These are phyloP conservation scores for Trapa bicornis DNA, from an alignment of 345 rosid species.

Conservation along the genomic window DNA sequence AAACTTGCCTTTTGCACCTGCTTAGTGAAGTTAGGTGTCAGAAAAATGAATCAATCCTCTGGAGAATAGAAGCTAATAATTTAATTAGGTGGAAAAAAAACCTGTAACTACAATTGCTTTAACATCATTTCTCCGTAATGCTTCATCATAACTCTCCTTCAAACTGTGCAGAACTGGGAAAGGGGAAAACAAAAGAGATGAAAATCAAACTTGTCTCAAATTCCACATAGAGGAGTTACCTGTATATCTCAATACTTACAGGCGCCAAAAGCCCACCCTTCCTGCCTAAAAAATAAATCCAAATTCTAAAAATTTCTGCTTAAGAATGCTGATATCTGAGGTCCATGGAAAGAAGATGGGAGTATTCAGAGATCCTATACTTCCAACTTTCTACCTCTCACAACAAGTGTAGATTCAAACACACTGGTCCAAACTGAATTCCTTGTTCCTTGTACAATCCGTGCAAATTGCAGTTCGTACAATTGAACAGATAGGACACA, in stretches of 20 bases:
- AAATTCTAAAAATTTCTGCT: neutral
- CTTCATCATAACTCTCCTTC: conserved; percentile 65
- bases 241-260: neutral
- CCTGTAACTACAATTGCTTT: conserved; percentile 92
- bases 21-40: conserved; percentile 10
- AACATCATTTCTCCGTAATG: conserved; percentile 73
- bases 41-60: neutral
- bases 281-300: neutral
- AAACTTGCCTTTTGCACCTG: conserved; percentile 86
- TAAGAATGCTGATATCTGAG: neutral
- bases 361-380: neutral
- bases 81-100: conserved; percentile 3
- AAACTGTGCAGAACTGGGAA: conserved; percentile 55
- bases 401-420: neutral
- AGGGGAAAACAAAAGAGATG: neutral
- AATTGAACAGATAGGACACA: neutral
- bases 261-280: neutral
- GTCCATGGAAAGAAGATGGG: neutral
- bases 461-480: neutral
- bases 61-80: neutral
- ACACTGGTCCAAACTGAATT: neutral
- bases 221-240: neutral
- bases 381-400: neutral
- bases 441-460: neutral
- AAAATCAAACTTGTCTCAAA: neutral